These are phyloP conservation scores for Yarrowia bubula DNA, from an alignment of 805 yeast genomes.

Conservation along the genomic window DNA sequence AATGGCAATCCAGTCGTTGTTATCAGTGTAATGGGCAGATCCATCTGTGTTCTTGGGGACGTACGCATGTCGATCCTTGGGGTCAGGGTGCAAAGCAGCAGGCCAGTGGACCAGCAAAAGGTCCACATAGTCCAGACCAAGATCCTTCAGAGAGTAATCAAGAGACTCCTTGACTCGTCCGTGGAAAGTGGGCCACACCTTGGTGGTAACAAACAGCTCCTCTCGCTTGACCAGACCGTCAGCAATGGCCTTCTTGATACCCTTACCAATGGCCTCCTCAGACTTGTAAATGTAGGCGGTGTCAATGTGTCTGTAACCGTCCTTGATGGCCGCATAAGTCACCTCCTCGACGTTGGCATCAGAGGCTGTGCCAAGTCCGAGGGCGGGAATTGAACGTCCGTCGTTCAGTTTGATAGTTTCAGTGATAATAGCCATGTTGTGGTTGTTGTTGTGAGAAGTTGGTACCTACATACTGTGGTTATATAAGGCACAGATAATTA, in stretches of 20 bases:
- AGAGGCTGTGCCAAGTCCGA: slow-evolving; percentile 74
- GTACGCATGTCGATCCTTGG: slow-evolving; percentile 43
- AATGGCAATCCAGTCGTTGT: slow-evolving; percentile 33
- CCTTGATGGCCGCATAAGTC: slow-evolving; percentile 46
- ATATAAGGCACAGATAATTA: not conserved
- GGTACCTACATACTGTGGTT: too few relatives aligned
- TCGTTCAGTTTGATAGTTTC: slow-evolving; percentile 45
- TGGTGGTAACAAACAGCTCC: slow-evolving; percentile 69
- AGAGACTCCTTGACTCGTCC: slow-evolving; percentile 51
- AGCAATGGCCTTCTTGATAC: slow-evolving; percentile 37
- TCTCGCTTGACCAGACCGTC: slow-evolving; percentile 56
- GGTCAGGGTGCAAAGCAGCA: slow-evolving; percentile 45
- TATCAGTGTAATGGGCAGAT: slow-evolving; percentile 31
- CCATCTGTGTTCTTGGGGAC: slow-evolving; percentile 39
- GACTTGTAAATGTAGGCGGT: slow-evolving; percentile 69
- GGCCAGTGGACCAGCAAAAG: slow-evolving; percentile 86
- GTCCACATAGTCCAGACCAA: slow-evolving; percentile 75
- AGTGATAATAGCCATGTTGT: slow-evolving; percentile 12
- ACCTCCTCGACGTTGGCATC: slow-evolving; percentile 48
- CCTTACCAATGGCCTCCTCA: slow-evolving; percentile 62
- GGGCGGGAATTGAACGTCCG: slow-evolving; percentile 61
- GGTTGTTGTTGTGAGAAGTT: too few relatives aligned
- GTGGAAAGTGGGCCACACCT: slow-evolving; percentile 47
- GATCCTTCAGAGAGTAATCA: slow-evolving; percentile 55
- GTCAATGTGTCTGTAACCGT: slow-evolving; percentile 76